A percentile compares a stretch with the other conserved stretches of the same genome.
These are phyloP conservation scores for Barnettozyma wickerhamii DNA, from an alignment of 805 yeast species.

Conservation along the genomic window DNA sequence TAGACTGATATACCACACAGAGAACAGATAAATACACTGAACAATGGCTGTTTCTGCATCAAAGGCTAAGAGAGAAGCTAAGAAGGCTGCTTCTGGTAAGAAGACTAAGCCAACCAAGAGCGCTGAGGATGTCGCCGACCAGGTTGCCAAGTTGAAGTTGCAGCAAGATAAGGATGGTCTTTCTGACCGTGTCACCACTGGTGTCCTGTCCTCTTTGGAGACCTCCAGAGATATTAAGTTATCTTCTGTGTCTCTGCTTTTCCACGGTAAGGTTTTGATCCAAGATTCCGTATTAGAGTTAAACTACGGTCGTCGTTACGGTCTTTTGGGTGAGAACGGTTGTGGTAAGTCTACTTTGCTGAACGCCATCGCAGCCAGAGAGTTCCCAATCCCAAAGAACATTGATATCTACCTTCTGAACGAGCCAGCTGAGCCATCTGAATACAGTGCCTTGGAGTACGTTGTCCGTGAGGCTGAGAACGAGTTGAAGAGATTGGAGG, in stretches of 20 bases:
- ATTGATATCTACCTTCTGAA: conserved; percentile 91
- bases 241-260: conserved; percentile 83
- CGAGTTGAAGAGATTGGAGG: conserved; percentile 88
- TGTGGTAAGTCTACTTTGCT: conserved; percentile 97
- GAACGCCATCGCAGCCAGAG: conserved; percentile 92
- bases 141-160: conserved; percentile 79
- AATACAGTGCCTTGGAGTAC: conserved; percentile 87
- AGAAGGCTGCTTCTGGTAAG: conserved; percentile 76
- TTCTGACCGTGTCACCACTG: conserved; percentile 96
- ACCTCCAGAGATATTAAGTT: conserved; percentile 94
- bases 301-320: conserved; percentile 96
- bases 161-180: conserved; percentile 93
- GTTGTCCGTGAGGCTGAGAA: conserved; percentile 95
- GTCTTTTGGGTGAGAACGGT: conserved; percentile 96
- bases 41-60: conserved; percentile 61
- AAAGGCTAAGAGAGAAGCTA: conserved; percentile 97
- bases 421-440: conserved; percentile 97
- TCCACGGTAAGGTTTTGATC: conserved; percentile 95
- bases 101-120: conserved; percentile 53
- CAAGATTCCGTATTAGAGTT: conserved; percentile 91
- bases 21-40: not conserved
- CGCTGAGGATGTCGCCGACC: conserved; percentile 59
- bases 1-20: not conserved
- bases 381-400: conserved; percentile 88
- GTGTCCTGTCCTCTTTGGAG: conserved; percentile 83